These are phyloP conservation scores for Yarrowia sp. DNA, from an alignment of 805 yeast species.

Conservation along the genomic window DNA sequence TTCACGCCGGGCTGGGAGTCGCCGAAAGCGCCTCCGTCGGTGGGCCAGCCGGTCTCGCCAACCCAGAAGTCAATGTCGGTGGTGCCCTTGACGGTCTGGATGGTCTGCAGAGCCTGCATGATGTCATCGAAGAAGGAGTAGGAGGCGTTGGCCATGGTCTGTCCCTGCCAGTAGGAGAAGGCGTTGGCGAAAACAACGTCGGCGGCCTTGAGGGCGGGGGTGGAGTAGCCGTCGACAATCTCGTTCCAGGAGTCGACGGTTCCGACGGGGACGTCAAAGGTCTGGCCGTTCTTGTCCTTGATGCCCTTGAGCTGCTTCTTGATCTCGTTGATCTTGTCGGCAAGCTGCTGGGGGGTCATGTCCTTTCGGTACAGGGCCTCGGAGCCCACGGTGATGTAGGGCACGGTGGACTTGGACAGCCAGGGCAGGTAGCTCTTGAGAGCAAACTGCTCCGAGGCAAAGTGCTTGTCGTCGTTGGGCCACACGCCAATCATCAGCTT, in stretches of 20 bases:
- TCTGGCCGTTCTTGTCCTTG: slow-evolving; percentile 74
- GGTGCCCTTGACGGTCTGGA: slow-evolving; percentile 82
- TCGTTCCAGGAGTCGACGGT: slow-evolving; percentile 96
- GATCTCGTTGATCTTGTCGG: slow-evolving; percentile 60
- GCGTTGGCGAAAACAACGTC: slow-evolving; percentile 92
- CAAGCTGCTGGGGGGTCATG: slow-evolving; percentile 69
- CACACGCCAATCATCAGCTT: slow-evolving; percentile 80
- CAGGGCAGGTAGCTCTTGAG: slow-evolving; percentile 66
- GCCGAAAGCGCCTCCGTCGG: slow-evolving; percentile 73
- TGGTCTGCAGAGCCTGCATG: slow-evolving; percentile 91
- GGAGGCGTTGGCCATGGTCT: slow-evolving; percentile 73
- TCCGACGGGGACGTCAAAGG: slow-evolving; percentile 77
- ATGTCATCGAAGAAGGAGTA: slow-evolving; percentile 94
- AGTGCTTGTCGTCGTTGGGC: slow-evolving; percentile 87
- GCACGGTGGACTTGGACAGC: slow-evolving; percentile 57
- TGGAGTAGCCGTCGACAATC: slow-evolving; percentile 71
- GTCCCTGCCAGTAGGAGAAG: slow-evolving; percentile 99
- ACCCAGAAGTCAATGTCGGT: slow-evolving; percentile 89
- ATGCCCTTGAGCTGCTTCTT: slow-evolving; percentile 52
- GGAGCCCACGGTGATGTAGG: slow-evolving; percentile 85
- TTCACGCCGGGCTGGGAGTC: slow-evolving; percentile 60
- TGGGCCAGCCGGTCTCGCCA: slow-evolving; percentile 98
- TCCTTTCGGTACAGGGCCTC: slow-evolving; percentile 94
- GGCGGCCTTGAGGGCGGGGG: slow-evolving; percentile 70
- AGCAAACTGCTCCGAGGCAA: slow-evolving; percentile 68